Conservation (phyloP, 257 asterid species). For the Solanum infundibuliforme region DNA sequence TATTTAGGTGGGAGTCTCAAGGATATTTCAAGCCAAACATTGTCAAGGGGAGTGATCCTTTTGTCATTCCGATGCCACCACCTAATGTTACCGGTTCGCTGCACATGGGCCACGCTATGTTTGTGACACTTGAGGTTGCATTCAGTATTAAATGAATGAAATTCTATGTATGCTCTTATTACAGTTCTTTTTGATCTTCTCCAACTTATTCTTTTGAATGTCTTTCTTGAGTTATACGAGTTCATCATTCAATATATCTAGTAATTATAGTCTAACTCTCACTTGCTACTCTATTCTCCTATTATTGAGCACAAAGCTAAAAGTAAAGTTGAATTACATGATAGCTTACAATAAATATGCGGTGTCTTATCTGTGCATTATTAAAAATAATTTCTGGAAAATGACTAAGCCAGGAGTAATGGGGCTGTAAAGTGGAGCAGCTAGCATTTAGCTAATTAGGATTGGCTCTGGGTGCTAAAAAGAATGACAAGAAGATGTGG, state of each 20-base stretch:
- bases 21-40: constrained; percentile 86
- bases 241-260: neutral
- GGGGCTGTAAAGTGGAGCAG: neutral
- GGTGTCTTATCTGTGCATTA: neutral
- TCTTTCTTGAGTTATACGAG: neutral
- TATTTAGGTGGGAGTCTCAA: constrained; percentile 96
- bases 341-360: neutral
- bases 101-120: constrained; percentile 99
- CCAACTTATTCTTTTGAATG: neutral
- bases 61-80: constrained; percentile 92
- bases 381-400: neutral
- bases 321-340: neutral
- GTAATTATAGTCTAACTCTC: neutral
- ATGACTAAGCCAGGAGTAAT: neutral
- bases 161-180: neutral
- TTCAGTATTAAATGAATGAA: neutral
- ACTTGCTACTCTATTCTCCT: neutral
- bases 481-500: neutral
- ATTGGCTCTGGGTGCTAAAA: neutral
- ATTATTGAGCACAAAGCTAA: neutral
- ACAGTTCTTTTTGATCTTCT: neutral
- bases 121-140: constrained; percentile 95
- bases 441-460: neutral
- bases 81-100: constrained; percentile 97
- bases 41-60: constrained; percentile 62